phyloP scores from a whole-genome alignment of 176 grass and related monocot species.

The Hsuehochloa calcarea region DNA sequence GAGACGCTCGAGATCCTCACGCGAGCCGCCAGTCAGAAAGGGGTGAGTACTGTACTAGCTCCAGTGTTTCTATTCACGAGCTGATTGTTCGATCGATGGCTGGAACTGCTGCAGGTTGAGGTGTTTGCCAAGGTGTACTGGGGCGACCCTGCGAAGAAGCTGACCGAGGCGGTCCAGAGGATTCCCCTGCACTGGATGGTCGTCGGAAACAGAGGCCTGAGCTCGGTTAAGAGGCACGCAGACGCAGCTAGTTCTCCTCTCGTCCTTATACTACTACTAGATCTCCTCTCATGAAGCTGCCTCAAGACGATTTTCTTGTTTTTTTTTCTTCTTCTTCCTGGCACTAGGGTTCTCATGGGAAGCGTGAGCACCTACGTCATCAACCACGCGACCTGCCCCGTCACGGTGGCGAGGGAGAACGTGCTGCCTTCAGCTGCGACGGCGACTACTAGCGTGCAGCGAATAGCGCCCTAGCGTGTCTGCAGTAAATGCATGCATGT shows the following conservation, averaged over 20 bases:
- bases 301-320: too few species aligned
- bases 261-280: too few species aligned
- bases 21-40: constrained; percentile 26
- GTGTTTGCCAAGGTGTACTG: constrained; percentile 59
- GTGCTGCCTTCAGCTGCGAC: background rate
- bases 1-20: constrained; percentile 49
- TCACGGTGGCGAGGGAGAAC: constrained; percentile 57
- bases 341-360: constrained; percentile 48
- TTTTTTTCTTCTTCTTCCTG: too few species aligned
- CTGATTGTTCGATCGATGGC: background rate
- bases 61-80: too few species aligned
- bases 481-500: too few species aligned
- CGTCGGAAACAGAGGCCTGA: constrained; percentile 48
- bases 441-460: background rate
- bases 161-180: constrained; percentile 43
- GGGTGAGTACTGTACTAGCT: background rate
- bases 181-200: constrained; percentile 55
- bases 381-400: constrained; percentile 46
- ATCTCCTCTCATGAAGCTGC: too few species aligned
- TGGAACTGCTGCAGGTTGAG: constrained; percentile 37
- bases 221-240: constrained; percentile 39
- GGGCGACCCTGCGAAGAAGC: constrained; percentile 51
- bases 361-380: constrained; percentile 63
- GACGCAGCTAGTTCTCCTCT: too few species aligned
- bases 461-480: too few species aligned